phyloP scores from a whole-genome alignment of 2,329 filamentous ascomycete species.

The Monilinia vaccinii-corymbosi region DNA sequence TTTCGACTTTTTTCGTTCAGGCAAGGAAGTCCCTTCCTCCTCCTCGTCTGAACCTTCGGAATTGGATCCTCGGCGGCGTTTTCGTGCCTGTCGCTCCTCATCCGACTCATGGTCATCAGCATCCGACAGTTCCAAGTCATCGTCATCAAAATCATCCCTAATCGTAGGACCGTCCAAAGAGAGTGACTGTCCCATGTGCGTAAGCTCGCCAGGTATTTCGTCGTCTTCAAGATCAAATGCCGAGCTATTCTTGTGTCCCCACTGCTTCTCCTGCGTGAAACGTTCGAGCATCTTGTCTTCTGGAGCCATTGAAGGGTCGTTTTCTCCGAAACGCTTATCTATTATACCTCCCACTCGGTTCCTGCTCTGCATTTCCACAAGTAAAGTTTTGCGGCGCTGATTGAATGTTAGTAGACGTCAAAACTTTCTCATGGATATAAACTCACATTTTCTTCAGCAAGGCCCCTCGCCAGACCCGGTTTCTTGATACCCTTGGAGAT shows the following conservation, averaged over 20 bases:
- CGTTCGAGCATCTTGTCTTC: constrained; percentile 88
- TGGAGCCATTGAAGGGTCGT: constrained; percentile 85
- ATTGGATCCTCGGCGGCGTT: constrained; percentile 44
- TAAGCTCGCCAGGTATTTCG: constrained; percentile 59
- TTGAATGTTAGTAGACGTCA: constrained; percentile 12
- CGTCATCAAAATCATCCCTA: constrained; percentile 71
- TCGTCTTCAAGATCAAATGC: constrained; percentile 89
- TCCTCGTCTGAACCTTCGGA: constrained; percentile 41
- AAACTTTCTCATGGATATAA: not conserved
- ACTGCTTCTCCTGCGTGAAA: constrained; percentile 81
- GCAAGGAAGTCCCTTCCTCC: constrained; percentile 46
- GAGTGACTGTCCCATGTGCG: constrained; percentile 73
- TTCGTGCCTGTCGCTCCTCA: constrained; percentile 45
- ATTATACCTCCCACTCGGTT: constrained; percentile 90
- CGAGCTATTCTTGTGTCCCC: constrained; percentile 63
- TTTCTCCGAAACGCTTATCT: constrained; percentile 91
- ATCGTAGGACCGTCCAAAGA: constrained; percentile 46
- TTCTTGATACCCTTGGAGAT: constrained; percentile 52
- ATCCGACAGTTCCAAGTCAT: constrained; percentile 52
- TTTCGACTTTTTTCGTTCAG: constrained; percentile 86
- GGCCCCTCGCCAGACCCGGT: constrained; percentile 75
- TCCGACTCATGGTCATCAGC: constrained; percentile 49
- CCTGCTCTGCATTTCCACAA: constrained; percentile 66
- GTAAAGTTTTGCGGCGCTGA: constrained; percentile 15
- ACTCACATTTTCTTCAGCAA: constrained; percentile 73